Percentiles rank a stretch among this genome's conserved stretches.
phyloP scores from a whole-genome alignment of 495 filamentous ascomycete genomes.

The Platismatia glauca region DNA sequence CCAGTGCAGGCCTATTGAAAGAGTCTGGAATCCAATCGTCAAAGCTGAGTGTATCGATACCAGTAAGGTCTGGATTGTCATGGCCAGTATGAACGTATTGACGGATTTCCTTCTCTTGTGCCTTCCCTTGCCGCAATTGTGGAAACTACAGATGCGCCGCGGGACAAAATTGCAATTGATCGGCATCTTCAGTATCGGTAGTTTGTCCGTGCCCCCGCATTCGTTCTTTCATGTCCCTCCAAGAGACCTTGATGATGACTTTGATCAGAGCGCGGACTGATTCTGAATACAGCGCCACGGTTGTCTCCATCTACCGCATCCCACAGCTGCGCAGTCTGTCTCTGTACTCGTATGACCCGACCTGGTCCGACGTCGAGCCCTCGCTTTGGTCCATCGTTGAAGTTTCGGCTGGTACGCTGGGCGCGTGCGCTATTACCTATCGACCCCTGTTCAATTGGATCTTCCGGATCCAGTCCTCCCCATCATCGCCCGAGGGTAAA shows the following conservation, averaged over 20 bases:
- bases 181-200: constrained; percentile 8
- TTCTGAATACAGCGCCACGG: background rate
- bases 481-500: background rate
- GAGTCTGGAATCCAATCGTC: background rate
- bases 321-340: background rate
- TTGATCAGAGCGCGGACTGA: background rate
- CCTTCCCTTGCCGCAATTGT: constrained; percentile 4
- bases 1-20: constrained; percentile 3
- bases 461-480: background rate
- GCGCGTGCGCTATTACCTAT: constrained; percentile 6
- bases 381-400: constrained; percentile 9
- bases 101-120: constrained; percentile 4
- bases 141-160: constrained; percentile 9
- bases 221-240: too few species aligned
- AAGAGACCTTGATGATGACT: too few species aligned
- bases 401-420: background rate
- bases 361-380: constrained; percentile 7
- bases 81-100: constrained; percentile 9
- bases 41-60: background rate
- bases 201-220: constrained; percentile 4
- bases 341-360: background rate
- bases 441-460: constrained; percentile 13
- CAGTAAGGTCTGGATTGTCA: background rate
- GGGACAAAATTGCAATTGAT: constrained; percentile 3
- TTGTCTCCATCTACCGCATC: constrained; percentile 9